Evolutionary conservation across 1,139 yeast species (phyloP).

Genomic region (Candida tunisiensis): DNA sequence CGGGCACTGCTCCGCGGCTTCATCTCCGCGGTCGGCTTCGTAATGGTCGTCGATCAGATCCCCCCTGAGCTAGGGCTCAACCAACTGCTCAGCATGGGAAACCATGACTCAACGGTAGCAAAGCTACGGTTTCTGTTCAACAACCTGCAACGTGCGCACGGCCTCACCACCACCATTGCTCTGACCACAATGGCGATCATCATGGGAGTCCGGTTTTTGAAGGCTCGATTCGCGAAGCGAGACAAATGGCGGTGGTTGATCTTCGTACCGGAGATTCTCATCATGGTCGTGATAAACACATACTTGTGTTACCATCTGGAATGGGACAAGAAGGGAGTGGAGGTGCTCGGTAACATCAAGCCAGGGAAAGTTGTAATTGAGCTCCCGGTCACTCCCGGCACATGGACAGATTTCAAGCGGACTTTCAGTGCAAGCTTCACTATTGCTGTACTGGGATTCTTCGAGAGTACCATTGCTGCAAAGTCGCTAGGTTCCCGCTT

Average conservation of each 20-base stretch:
- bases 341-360: constrained; percentile 51
- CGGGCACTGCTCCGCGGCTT: constrained; percentile 77
- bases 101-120: constrained; percentile 56
- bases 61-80: constrained; percentile 57
- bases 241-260: constrained; percentile 15
- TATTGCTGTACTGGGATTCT: constrained; percentile 79
- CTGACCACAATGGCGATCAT: constrained; percentile 16
- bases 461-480: constrained; percentile 89
- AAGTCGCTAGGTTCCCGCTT: constrained; percentile 27
- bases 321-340: constrained; percentile 44
- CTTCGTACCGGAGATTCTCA: constrained; percentile 68
- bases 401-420: constrained; percentile 18
- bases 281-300: constrained; percentile 54
- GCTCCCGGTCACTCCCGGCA: constrained; percentile 28
- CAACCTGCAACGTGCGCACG: constrained; percentile 11
- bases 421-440: constrained; percentile 32
- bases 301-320: constrained; percentile 33
- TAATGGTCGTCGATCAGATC: constrained; percentile 68
- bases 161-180: constrained; percentile 17
- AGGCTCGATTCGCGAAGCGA: constrained; percentile 4
- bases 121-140: constrained; percentile 42
- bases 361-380: constrained; percentile 27
- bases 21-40: constrained; percentile 83
- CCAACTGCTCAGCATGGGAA: constrained; percentile 29
- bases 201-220: constrained; percentile 11